Percentiles rank a stretch among this genome's conserved stretches.
Evolutionary conservation across 164 flowering plant species (phyloP).

Genomic region (Cinnamomum micranthum): DNA sequence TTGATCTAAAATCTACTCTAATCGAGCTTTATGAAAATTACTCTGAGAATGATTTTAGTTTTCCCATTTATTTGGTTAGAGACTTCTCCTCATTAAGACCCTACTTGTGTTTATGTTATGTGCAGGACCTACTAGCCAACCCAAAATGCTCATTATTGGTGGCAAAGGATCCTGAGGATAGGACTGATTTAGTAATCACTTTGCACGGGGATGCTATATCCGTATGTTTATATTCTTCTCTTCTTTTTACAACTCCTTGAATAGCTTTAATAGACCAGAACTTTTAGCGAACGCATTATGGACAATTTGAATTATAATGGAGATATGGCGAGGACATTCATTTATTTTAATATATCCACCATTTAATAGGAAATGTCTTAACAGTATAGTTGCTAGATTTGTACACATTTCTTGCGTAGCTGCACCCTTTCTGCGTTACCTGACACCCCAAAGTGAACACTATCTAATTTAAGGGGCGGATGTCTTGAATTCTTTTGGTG

Average conservation of each 20-base stretch:
- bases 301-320: neutral
- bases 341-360: too few species aligned
- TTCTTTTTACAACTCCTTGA: neutral
- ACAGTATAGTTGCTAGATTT: too few species aligned
- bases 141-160: conserved; percentile 85
- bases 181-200: conserved; percentile 73
- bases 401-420: too few species aligned
- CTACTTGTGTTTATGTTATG: neutral
- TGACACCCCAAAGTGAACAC: too few species aligned
- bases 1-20: neutral
- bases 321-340: neutral
- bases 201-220: conserved; percentile 77
- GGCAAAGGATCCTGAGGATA: conserved; percentile 81
- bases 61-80: neutral
- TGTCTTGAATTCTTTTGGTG: neutral
- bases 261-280: neutral
- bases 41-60: neutral
- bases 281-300: neutral
- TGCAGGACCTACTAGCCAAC: conserved; percentile 33
- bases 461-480: too few species aligned
- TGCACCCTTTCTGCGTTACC: too few species aligned
- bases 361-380: neutral
- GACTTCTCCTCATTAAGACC: too few species aligned
- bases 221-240: conserved; percentile 38
- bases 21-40: neutral